Percentiles rank a stretch among this genome's conserved stretches.
Evolutionary conservation across 2,329 filamentous ascomycete genomes (phyloP).

Genomic region (Fusarium sp.): DNA sequence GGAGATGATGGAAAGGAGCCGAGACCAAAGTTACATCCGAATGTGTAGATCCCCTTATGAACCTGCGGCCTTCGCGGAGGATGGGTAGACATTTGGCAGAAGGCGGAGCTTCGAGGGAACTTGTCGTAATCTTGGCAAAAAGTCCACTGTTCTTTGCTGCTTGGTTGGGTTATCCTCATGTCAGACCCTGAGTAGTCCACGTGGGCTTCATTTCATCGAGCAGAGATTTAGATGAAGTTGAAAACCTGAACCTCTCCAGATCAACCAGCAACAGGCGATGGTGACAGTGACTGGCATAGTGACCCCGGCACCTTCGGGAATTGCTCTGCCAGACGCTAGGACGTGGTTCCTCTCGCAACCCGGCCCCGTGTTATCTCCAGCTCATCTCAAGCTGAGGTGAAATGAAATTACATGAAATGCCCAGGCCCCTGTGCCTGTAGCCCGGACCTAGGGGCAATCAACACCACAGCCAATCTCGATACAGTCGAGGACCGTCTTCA

Average conservation of each 20-base stretch:
- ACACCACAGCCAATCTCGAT: conserved; percentile 4
- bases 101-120: not conserved
- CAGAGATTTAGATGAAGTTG: conserved; percentile 14
- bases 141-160: not conserved
- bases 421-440: conserved; percentile 16
- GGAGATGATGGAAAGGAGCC: not conserved
- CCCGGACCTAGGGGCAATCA: conserved; percentile 24
- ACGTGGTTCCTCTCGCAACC: conserved; percentile 9
- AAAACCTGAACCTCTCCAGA: not conserved
- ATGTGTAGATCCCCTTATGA: conserved; percentile 19
- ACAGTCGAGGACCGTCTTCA: conserved; percentile 21
- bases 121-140: not conserved
- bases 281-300: not conserved
- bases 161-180: not conserved
- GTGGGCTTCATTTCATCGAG: not conserved
- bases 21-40: conserved; percentile 15
- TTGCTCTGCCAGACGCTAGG: conserved; percentile 11
- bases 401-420: conserved; percentile 30
- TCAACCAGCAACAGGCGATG: conserved; percentile 14
- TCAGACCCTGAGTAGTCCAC: not conserved
- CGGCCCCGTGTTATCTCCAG: conserved; percentile 24
- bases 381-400: conserved; percentile 19
- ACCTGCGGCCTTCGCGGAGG: conserved; percentile 3
- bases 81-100: conserved; percentile 7
- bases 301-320: conserved; percentile 15